Conservation (phyloP, 106 monocot genomes). For the Allium sativum region DNA sequence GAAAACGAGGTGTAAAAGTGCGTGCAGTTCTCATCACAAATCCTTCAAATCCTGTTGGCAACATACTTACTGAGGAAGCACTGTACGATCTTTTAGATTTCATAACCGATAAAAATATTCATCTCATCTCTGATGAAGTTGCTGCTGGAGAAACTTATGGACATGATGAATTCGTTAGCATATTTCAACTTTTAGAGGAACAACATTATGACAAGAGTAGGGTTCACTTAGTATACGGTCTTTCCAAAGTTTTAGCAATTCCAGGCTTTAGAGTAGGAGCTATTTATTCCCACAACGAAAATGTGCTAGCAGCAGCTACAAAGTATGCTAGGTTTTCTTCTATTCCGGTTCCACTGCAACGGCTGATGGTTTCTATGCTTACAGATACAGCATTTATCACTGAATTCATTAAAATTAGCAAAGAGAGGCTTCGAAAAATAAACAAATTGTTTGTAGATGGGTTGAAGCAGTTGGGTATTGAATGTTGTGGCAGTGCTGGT, state of each 20-base stretch:
- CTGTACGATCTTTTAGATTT: constrained; percentile 65
- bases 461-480: constrained; percentile 59
- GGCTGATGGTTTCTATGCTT: constrained; percentile 67
- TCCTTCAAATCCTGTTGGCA: constrained; percentile 85
- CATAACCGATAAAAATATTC: constrained; percentile 81
- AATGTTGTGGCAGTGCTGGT: constrained; percentile 75
- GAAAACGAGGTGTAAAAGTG: constrained; percentile 77
- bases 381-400: constrained; percentile 49
- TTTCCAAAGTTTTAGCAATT: constrained; percentile 83
- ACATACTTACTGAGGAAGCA: constrained; percentile 42
- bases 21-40: constrained; percentile 83
- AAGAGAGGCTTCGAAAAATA: constrained; percentile 46
- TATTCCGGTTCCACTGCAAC: constrained; percentile 63
- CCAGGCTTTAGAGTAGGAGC: constrained; percentile 83
- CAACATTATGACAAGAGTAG: constrained; percentile 64
- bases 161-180: constrained; percentile 51
- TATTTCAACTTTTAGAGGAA: constrained; percentile 60
- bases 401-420: constrained; percentile 42
- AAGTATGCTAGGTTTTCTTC: constrained; percentile 72
- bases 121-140: constrained; percentile 90
- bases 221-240: constrained; percentile 89
- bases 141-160: constrained; percentile 78
- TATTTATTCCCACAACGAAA: constrained; percentile 76
- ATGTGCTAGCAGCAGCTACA: constrained; percentile 49
- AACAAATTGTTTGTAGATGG: constrained; percentile 53